These are phyloP conservation scores for Apophysomyces ossiformis DNA, from an alignment of 371 early-diverging fungal genomes.

Conservation along the genomic window DNA sequence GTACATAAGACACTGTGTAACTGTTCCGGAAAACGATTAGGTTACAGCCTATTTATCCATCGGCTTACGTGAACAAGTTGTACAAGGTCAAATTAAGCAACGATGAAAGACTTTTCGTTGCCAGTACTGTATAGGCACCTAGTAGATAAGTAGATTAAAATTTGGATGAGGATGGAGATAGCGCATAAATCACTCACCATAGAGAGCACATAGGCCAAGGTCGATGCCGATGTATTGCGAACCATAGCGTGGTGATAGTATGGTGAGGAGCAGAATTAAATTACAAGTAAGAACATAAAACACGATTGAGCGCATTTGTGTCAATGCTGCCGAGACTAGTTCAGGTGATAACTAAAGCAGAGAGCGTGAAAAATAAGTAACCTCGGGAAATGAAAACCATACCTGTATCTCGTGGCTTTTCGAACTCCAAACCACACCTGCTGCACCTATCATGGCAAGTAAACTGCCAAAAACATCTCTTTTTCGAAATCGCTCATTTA, in stretches of 20 bases:
- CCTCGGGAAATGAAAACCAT: conserved; percentile 14
- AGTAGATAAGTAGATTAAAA: background rate
- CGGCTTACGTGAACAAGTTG: conserved; percentile 53
- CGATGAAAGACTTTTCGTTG: conserved; percentile 70
- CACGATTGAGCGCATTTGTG: conserved; percentile 54
- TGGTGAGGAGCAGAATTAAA: conserved; percentile 35
- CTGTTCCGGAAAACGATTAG: conserved; percentile 17
- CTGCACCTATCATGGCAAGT: conserved; percentile 64
- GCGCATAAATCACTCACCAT: conserved; percentile 43
- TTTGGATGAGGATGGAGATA: background rate
- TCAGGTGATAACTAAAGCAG: conserved; percentile 52
- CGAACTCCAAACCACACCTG: conserved; percentile 63
- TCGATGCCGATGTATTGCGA: conserved; percentile 60
- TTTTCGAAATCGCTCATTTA: conserved; percentile 60
- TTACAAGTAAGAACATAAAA: conserved; percentile 52
- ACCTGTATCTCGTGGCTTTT: conserved; percentile 56
- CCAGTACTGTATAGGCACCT: conserved; percentile 74
- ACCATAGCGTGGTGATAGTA: conserved; percentile 51
- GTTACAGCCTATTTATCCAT: background rate
- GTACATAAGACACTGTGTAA: conserved; percentile 68
- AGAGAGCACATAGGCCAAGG: conserved; percentile 62
- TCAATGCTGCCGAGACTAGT: conserved; percentile 54
- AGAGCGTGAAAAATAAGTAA: conserved; percentile 6
- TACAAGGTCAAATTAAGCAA: conserved; percentile 59
- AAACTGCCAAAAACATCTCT: conserved; percentile 63